Evolutionary conservation across 2,329 filamentous ascomycete genomes (phyloP).

Genomic region (Fusarium tjaetaba): DNA sequence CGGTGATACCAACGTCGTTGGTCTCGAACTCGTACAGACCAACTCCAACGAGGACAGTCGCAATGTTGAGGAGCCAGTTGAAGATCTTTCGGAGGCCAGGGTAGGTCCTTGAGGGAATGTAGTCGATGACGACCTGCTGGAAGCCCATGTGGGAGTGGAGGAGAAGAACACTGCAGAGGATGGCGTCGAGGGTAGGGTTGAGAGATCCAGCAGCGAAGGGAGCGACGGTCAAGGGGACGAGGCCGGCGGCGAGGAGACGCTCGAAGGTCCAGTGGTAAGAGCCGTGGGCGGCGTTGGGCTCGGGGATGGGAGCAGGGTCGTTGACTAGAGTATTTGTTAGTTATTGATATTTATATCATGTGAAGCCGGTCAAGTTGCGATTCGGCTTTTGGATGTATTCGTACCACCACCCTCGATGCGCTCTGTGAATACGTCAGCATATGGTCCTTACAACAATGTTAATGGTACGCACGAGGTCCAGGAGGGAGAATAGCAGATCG

Average conservation of each 20-base stretch:
- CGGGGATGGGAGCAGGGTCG: constrained; percentile 81
- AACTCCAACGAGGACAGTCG: constrained; percentile 83
- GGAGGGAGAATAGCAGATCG: constrained; percentile 84
- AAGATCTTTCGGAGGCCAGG: constrained; percentile 73
- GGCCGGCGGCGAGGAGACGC: constrained; percentile 80
- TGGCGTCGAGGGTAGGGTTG: constrained; percentile 87
- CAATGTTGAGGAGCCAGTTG: constrained; percentile 81
- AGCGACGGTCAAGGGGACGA: constrained; percentile 87
- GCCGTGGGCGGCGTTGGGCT: constrained; percentile 80
- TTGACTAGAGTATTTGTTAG: constrained; percentile 69
- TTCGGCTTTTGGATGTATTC: constrained; percentile 23
- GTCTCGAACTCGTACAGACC: constrained; percentile 99
- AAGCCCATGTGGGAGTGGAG: constrained; percentile 97
- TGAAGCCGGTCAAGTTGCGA: constrained; percentile 22
- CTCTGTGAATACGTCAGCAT: constrained; percentile 68
- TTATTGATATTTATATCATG: constrained; percentile 27
- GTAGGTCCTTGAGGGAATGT: constrained; percentile 78
- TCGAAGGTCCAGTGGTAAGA: constrained; percentile 99
- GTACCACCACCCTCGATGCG: constrained; percentile 79
- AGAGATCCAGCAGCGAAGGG: constrained; percentile 93
- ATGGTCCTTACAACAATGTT: no score
- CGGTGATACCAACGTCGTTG: constrained; percentile 94
- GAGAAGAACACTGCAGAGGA: constrained; percentile 83
- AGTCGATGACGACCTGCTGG: constrained; percentile 90
- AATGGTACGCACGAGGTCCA: constrained; percentile 76